These are phyloP conservation scores for Diaporthe caulivora DNA, from an alignment of 2,329 filamentous ascomycete species.

Conservation along the genomic window DNA sequence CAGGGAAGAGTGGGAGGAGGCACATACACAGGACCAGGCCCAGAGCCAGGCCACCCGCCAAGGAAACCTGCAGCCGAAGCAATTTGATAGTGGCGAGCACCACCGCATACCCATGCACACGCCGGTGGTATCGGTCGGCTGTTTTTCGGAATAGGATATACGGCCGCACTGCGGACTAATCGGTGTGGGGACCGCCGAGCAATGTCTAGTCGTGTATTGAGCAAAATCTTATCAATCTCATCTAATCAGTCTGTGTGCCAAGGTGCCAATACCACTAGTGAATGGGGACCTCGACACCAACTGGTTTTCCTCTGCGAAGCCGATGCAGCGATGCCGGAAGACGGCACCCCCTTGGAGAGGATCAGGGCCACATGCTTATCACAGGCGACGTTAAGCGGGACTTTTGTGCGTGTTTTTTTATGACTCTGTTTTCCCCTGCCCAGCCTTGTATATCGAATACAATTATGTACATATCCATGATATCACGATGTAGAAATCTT, in stretches of 20 bases:
- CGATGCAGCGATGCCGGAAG: background rate
- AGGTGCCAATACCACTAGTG: background rate
- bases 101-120: background rate
- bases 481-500: background rate
- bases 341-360: background rate
- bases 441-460: background rate
- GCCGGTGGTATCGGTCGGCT: conserved; percentile 5
- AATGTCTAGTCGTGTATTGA: background rate
- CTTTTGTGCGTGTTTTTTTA: background rate
- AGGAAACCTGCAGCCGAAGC: conserved; percentile 2
- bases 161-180: background rate
- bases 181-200: background rate
- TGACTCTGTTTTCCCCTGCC: background rate
- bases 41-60: background rate
- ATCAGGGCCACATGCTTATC: background rate
- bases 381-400: background rate
- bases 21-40: background rate
- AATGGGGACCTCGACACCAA: background rate
- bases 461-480: conserved; percentile 5
- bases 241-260: background rate
- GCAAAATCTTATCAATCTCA: conserved; percentile 20
- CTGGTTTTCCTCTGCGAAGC: background rate
- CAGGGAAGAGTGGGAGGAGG: background rate
- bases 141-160: background rate
- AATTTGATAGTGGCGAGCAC: conserved; percentile 10